phyloP scores from a whole-genome alignment of 1,284 basidiomycete species.

The Bjerkandera adusta region DNA sequence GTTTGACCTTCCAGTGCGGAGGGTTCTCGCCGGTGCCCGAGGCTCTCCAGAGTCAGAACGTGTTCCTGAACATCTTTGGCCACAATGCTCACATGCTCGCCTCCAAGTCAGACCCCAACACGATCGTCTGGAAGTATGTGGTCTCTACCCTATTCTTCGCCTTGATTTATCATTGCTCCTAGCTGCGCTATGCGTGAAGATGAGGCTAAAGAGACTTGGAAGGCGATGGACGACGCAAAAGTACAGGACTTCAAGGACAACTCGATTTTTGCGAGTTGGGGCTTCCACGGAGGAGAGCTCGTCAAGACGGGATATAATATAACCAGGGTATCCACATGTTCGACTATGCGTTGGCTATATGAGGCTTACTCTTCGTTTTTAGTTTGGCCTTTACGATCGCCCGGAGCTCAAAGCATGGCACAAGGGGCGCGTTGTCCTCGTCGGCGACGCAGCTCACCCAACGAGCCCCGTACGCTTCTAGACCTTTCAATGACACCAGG shows the following conservation, averaged over 20 bases:
- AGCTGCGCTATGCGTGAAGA: slow-evolving; percentile 37
- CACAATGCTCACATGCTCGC: slow-evolving; percentile 37
- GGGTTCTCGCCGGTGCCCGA: not conserved
- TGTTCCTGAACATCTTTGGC: slow-evolving; percentile 36
- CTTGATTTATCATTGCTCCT: not conserved
- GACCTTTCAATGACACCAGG: not conserved
- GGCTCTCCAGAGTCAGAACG: slow-evolving; percentile 10
- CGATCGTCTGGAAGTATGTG: slow-evolving; percentile 41
- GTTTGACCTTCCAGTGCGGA: slow-evolving; percentile 25
- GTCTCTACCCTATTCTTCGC: not conserved
- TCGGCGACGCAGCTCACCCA: slow-evolving; percentile 35
- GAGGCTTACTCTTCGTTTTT: not conserved
- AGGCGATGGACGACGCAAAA: slow-evolving; percentile 30
- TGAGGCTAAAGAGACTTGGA: slow-evolving; percentile 43
- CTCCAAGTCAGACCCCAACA: slow-evolving; percentile 33
- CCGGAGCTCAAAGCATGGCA: slow-evolving; percentile 42
- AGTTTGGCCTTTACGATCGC: slow-evolving; percentile 48
- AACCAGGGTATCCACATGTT: slow-evolving; percentile 32
- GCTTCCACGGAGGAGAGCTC: slow-evolving; percentile 35
- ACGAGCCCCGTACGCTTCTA: slow-evolving; percentile 24
- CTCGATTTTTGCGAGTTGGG: slow-evolving; percentile 19
- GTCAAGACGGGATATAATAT: slow-evolving; percentile 34
- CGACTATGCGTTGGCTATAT: not conserved
- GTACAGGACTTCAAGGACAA: slow-evolving; percentile 31
- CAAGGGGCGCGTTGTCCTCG: slow-evolving; percentile 31